Base-by-base conservation (phyloP, 2,329 filamentous ascomycete genomes). In the Penicillium sp. region DNA sequence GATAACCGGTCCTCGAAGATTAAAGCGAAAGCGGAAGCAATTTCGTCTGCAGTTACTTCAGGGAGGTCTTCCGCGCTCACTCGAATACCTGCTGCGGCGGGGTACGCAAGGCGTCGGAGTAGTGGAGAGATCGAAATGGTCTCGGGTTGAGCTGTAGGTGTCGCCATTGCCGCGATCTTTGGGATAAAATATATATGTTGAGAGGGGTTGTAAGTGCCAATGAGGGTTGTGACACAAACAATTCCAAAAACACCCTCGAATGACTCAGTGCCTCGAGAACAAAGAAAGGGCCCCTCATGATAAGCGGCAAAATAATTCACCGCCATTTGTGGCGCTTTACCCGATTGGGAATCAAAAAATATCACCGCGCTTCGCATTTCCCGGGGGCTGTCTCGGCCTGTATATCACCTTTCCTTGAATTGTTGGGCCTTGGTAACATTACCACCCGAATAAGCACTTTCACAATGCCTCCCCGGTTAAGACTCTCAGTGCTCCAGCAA, bases 1-100 rank as follows among this genome's bases (percentile, higher is more conserved):
- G 88, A 92, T 14, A 97, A 78, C 58, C 84, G 83, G 72, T 96
- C 86, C 50, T 90, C 91, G 72, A 97, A 97, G 66, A 96, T 95
- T 64, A 92, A 79, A 4, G 89, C 86, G 61, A 97, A 86, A 46
- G 92, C 91, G n/a, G 86, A 79, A 52, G 92, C 89, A 67, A 99
- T 93, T 68, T 96, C 89, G 42, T 82, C 77, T 10, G 91, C 83
- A 13, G 83, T 82, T 47, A 91, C 91, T 11, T 85, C 79, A 49
- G 92, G 89, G 67, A 99, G 93, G 68, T 96, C 89, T 44, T 82
- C 77, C 11, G 91, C 83, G 13, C 83, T 82, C 47, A 91, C 85
- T 41, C 73, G 69, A 38, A 68, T 63, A 40, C 76, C 68, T 37
- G 76, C 74, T 7, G 62, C 58, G 29, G 68, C 64, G 57, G 72